These are phyloP conservation scores for Ophiostoma novo-ulmi DNA, from an alignment of 2,329 filamentous ascomycete genomes.

Conservation along the genomic window DNA sequence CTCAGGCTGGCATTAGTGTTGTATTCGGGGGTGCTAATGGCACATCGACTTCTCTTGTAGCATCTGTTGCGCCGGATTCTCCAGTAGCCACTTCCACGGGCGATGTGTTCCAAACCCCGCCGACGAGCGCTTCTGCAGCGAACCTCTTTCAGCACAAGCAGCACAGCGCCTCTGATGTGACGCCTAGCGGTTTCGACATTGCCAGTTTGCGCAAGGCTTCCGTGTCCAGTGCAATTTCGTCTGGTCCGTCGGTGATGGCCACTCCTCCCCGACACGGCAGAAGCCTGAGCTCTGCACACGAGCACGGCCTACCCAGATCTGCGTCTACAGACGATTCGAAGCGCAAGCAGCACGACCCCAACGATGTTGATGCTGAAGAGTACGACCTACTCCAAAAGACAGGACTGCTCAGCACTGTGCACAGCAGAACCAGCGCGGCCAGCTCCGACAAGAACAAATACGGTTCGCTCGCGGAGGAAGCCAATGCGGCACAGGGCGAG, in stretches of 20 bases:
- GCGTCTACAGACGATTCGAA: constrained; percentile 28
- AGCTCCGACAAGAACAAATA: constrained; percentile 17
- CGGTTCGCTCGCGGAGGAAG: background rate
- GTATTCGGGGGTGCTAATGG: constrained; percentile 12
- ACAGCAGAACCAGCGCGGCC: background rate
- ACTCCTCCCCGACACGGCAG: constrained; percentile 34
- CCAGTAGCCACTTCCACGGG: constrained; percentile 38
- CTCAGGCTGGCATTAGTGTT: constrained; percentile 22
- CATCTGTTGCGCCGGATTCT: constrained; percentile 34
- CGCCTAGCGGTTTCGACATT: constrained; percentile 36
- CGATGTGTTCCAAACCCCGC: constrained; percentile 48
- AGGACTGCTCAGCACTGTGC: constrained; percentile 52
- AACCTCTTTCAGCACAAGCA: constrained; percentile 36
- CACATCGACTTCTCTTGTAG: background rate
- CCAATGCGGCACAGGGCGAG: background rate
- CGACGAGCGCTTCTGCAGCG: constrained; percentile 38
- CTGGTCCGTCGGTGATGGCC: constrained; percentile 35
- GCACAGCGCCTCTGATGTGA: constrained; percentile 43
- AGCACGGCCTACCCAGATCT: constrained; percentile 25
- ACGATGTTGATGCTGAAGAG: constrained; percentile 61
- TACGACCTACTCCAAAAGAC: constrained; percentile 62
- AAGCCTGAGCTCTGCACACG: constrained; percentile 33
- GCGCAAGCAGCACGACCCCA: constrained; percentile 21
- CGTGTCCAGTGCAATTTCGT: constrained; percentile 40
- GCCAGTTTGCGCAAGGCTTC: constrained; percentile 39